These are phyloP conservation scores for Dioscorea cayenensis DNA, from an alignment of 116 monocot genomes.

Conservation along the genomic window DNA sequence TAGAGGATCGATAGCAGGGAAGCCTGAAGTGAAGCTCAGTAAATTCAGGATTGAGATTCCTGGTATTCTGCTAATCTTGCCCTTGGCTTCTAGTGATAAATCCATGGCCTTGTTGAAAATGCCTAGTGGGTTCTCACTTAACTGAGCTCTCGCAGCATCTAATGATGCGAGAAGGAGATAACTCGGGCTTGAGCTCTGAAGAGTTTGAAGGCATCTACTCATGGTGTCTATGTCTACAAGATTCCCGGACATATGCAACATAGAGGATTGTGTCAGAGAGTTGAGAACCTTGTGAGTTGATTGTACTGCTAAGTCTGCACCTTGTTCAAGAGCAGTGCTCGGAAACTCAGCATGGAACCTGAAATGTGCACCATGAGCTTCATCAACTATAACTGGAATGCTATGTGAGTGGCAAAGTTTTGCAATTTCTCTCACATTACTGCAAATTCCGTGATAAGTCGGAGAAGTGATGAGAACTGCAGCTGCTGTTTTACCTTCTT, in stretches of 20 bases:
- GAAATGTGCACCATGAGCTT: constrained; percentile 91
- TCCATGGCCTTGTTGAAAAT: constrained; percentile 38
- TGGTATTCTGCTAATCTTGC: constrained; percentile 23
- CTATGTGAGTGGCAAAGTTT: constrained; percentile 43
- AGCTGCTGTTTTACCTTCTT: constrained; percentile 32
- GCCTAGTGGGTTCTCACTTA: constrained; percentile 30
- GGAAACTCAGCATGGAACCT: constrained; percentile 52
- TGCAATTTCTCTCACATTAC: constrained; percentile 43
- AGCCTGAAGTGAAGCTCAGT: constrained; percentile 26
- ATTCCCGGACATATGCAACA: constrained; percentile 54
- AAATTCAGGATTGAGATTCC: constrained; percentile 43
- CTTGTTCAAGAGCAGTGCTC: constrained; percentile 52
- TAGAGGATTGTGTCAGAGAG: constrained; percentile 83
- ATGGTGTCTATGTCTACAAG: constrained; percentile 53
- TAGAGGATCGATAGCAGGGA: constrained; percentile 57
- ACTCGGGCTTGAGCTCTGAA: constrained; percentile 84
- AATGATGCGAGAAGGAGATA: constrained; percentile 77
- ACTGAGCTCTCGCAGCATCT: constrained; percentile 76
- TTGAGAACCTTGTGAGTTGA: constrained; percentile 80
- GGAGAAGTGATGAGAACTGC: constrained; percentile 75
- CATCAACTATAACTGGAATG: constrained; percentile 68
- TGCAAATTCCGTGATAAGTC: constrained; percentile 91
- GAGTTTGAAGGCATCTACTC: constrained; percentile 60
- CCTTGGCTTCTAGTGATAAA: constrained; percentile 33
- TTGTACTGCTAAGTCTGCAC: constrained; percentile 73